Conservation (phyloP, 2,329 filamentous ascomycete genomes). For the Alternaria consortialis region DNA sequence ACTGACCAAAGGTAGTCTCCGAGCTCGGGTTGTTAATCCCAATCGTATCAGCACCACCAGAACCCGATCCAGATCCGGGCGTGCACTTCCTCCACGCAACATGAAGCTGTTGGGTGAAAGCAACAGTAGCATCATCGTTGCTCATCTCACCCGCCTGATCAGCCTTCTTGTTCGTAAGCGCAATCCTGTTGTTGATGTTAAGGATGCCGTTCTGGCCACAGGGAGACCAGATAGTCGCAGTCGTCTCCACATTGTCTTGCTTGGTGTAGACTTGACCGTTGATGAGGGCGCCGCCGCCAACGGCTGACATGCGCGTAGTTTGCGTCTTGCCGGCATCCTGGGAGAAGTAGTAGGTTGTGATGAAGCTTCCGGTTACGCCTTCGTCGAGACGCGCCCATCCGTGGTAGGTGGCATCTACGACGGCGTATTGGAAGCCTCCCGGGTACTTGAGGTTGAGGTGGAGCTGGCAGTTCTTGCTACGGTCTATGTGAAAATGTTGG, state of each 20-base stretch:
- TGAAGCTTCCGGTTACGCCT: constrained; percentile 46
- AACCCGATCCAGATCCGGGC: constrained; percentile 9
- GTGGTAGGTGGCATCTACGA: constrained; percentile 50
- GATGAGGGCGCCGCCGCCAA: constrained; percentile 51
- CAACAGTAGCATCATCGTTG: constrained; percentile 48
- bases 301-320: constrained; percentile 36
- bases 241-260: constrained; percentile 53
- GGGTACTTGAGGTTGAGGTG: constrained; percentile 48
- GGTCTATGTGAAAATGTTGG: constrained; percentile 27
- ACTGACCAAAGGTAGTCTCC: constrained; percentile 26
- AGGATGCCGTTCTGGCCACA: constrained; percentile 46
- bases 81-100: constrained; percentile 43
- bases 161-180: constrained; percentile 34
- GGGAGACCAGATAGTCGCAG: constrained; percentile 45
- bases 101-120: constrained; percentile 48
- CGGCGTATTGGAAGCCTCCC: constrained; percentile 51
- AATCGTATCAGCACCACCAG: constrained; percentile 29
- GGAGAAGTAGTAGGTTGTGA: constrained; percentile 51
- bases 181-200: constrained; percentile 47
- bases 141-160: constrained; percentile 40
- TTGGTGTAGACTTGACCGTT: constrained; percentile 56
- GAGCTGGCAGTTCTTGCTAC: constrained; percentile 50
- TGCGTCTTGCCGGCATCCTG: constrained; percentile 44
- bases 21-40: constrained; percentile 36
- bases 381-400: constrained; percentile 47